Base-by-base conservation (phyloP, 164 flowering plant genomes). In the Vitis cinerea region DNA sequence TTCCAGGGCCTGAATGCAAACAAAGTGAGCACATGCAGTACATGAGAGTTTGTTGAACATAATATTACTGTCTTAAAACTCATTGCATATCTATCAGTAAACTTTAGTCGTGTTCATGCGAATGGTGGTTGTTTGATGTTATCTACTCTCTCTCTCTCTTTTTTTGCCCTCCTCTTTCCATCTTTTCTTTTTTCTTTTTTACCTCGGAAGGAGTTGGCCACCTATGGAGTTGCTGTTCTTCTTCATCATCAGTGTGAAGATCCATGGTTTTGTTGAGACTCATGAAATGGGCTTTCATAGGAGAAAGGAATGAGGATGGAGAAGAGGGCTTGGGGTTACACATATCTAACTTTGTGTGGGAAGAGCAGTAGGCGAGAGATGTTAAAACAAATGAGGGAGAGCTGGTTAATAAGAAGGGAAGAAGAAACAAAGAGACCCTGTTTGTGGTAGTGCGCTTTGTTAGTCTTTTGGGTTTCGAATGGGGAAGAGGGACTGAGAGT, bases 141-240 rank as follows among this genome's bases (percentile, higher is more conserved):
- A 37, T 37, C 44, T 37, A 37, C 2, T 3, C 44, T 37, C 44
- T 37, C 44, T 37, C 44, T 37, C 7, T 37, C 4, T 37, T 3
- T 37, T 37, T 6, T 6, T 37, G 0, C 0, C 44, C 44, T 6
- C 4, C 44, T 37, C 44, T 37, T 37, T 37, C 7, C 44, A 3
- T 37, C 44, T 6, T 6, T 37, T 37, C 51, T 69, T 37, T 61
- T 30, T 60, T 12, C 15, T n/a, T 17, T n/a, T 55, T 66, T 78
- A 94, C 98, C 98, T 94, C 92, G n/a, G 87, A 81, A 37, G 79
- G 75, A 66, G 95, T 84, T 31, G 98, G 98, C 89, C 89, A 87
- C 81, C 89, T 77, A 49, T 81, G 93, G 52, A 90, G 91, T 49
- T 79, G 44, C 44, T 37, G 56, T 9, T 82, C 72, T 15, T 74